These are phyloP conservation scores for Mallotus repandus DNA, from an alignment of 441 rosid genomes.

Conservation along the genomic window DNA sequence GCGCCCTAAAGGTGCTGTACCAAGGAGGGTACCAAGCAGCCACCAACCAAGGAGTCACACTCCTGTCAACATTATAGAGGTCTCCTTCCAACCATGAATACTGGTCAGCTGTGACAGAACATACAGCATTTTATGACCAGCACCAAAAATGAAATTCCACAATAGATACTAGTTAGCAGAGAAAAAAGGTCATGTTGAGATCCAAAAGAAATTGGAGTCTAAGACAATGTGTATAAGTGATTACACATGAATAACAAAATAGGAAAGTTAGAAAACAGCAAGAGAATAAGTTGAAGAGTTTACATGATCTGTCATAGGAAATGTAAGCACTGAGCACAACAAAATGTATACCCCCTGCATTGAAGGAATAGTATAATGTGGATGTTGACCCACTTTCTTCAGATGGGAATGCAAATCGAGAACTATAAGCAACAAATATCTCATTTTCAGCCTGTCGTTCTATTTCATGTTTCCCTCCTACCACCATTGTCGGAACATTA, in stretches of 20 bases:
- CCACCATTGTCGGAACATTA: conserved; percentile 46
- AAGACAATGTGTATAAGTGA: conserved; percentile 10
- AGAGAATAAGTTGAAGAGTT: not conserved
- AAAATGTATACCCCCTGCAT: conserved; percentile 60
- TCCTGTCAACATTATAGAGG: conserved; percentile 32
- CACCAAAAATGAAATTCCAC: not conserved
- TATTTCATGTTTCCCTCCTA: conserved; percentile 56
- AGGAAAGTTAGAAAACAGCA: not conserved
- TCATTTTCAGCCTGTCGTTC: conserved; percentile 48
- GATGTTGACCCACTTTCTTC: conserved; percentile 49
- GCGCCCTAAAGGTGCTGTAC: conserved; percentile 43
- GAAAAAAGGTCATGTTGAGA: not conserved
- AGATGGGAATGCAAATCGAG: conserved; percentile 53
- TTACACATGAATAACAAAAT: not conserved
- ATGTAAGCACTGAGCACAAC: conserved; percentile 47
- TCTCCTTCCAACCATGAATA: conserved; percentile 41
- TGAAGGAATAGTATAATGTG: conserved; percentile 49
- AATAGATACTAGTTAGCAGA: not conserved
- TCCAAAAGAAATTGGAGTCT: not conserved
- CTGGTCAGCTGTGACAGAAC: conserved; percentile 33
- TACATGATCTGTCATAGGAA: conserved; percentile 42
- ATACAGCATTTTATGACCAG: not conserved
- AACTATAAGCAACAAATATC: conserved; percentile 46
- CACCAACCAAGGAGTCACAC: conserved; percentile 46
- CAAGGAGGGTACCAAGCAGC: conserved; percentile 45